Evolutionary conservation across 192 early-diverging fungal species (phyloP).

Genomic region (Podila clonocystis): DNA sequence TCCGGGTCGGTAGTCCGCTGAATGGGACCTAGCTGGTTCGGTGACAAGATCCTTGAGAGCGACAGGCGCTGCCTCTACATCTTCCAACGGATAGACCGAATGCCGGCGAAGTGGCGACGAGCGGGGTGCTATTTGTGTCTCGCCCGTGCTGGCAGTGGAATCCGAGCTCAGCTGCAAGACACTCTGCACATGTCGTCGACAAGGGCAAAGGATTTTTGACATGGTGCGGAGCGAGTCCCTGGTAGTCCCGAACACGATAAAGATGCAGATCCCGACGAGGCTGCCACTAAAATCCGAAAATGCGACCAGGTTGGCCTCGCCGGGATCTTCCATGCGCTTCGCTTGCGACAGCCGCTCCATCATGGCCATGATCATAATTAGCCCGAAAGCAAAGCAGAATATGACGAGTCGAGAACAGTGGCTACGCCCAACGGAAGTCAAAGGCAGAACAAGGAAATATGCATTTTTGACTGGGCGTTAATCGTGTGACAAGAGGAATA

Average conservation of each 20-base stretch:
- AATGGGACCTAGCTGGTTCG: too few relatives aligned
- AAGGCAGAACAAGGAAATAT: background rate
- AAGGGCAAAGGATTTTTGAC: background rate
- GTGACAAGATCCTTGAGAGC: too few relatives aligned
- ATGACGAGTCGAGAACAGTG: slow-evolving; percentile 27
- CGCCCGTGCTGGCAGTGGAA: background rate
- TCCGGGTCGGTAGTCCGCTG: too few relatives aligned
- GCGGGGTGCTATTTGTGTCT: background rate
- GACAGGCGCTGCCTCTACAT: too few relatives aligned
- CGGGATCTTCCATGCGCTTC: background rate
- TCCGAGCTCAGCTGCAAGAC: background rate
- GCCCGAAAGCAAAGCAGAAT: slow-evolving; percentile 19
- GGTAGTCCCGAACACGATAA: slow-evolving; percentile 37
- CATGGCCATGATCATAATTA: slow-evolving; percentile 15
- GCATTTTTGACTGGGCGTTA: too few relatives aligned
- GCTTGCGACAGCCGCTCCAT: slow-evolving; percentile 4
- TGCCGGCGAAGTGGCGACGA: too few relatives aligned
- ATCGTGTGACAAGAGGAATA: too few relatives aligned
- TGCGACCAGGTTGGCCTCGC: background rate
- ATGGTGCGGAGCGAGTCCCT: slow-evolving; percentile 8
- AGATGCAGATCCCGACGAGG: slow-evolving; percentile 15
- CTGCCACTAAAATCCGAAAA: slow-evolving; percentile 34
- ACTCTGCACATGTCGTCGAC: background rate
- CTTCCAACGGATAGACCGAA: too few relatives aligned
- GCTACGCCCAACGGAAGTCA: background rate